Conservation (phyloP, 1,139 yeast genomes). For the Nakaseomyces nivariensis region DNA sequence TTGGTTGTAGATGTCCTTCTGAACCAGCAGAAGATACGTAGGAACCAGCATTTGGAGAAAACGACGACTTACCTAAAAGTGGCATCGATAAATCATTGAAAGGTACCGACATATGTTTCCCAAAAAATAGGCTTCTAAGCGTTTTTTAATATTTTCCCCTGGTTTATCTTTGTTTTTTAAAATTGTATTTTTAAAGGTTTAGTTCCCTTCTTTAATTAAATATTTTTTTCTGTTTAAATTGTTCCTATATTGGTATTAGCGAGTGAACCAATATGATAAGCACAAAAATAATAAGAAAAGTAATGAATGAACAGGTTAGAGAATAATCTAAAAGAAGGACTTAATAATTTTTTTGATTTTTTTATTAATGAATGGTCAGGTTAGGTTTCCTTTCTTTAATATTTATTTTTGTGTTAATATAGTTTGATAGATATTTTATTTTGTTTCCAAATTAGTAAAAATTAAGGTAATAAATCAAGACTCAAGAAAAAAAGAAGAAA, state of each 20-base stretch:
- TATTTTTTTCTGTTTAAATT: neutral
- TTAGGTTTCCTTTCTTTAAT: neutral
- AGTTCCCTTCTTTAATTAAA: neutral
- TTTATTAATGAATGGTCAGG: neutral
- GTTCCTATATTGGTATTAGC: neutral
- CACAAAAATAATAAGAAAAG: neutral
- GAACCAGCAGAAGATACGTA: constrained; percentile 3
- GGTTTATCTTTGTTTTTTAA: neutral
- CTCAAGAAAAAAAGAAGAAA: neutral
- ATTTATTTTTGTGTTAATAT: neutral
- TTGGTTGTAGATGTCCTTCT: neutral
- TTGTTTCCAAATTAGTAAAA: neutral
- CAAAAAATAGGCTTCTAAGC: neutral
- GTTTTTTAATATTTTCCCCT: neutral
- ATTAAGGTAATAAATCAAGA: neutral
- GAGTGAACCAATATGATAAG: neutral
- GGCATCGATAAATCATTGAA: constrained; percentile 2
- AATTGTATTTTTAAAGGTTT: neutral
- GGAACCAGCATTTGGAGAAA: neutral
- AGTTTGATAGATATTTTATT: neutral
- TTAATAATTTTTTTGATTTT: neutral
- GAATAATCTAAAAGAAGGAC: neutral
- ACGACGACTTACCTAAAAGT: neutral
- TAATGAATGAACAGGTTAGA: constrained; percentile 2
- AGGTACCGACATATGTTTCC: constrained; percentile 1